A percentile compares a stretch with the other conserved stretches of the same genome.
These are phyloP conservation scores for Neurospora sp. DNA, from an alignment of 2,329 filamentous ascomycete species.

Conservation along the genomic window DNA sequence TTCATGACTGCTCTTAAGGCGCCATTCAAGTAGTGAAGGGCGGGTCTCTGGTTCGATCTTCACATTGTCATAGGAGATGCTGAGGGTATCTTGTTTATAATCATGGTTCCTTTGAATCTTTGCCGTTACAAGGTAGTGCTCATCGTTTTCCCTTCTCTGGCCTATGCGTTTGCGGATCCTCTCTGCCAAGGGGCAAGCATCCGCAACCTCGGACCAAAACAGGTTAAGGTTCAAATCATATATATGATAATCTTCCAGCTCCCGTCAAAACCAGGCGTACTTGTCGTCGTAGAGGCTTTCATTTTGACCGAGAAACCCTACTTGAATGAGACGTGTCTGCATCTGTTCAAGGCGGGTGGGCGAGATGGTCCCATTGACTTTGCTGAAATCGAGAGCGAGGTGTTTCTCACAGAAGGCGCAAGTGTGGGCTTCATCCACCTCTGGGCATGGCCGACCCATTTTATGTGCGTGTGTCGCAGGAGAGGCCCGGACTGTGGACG, in stretches of 20 bases:
- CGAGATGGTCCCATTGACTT: not conserved
- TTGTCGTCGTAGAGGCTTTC: not conserved
- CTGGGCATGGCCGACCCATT: not conserved
- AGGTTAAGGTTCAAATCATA: not conserved
- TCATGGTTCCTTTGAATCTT: not conserved
- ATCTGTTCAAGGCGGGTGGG: not conserved
- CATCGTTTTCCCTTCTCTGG: not conserved
- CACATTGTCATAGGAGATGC: not conserved
- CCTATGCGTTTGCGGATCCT: not conserved
- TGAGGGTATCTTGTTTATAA: not conserved
- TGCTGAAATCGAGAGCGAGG: not conserved
- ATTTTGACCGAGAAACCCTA: not conserved
- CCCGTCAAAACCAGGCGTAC: fast-evolving
- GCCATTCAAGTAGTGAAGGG: no score
- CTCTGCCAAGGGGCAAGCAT: not conserved
- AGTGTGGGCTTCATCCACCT: not conserved
- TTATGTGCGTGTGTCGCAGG: not conserved
- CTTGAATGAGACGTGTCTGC: not conserved
- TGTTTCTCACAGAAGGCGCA: not conserved
- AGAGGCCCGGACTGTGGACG: no score
- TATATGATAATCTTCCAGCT: not conserved
- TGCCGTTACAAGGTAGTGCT: not conserved
- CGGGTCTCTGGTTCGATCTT: not conserved
- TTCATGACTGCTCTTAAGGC: no score
- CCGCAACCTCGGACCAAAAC: not conserved